A percentile compares a stretch with the other conserved stretches of the same genome.
Conservation (phyloP, 768 basidiomycete genomes). For the Kwoniella shandongensis region DNA sequence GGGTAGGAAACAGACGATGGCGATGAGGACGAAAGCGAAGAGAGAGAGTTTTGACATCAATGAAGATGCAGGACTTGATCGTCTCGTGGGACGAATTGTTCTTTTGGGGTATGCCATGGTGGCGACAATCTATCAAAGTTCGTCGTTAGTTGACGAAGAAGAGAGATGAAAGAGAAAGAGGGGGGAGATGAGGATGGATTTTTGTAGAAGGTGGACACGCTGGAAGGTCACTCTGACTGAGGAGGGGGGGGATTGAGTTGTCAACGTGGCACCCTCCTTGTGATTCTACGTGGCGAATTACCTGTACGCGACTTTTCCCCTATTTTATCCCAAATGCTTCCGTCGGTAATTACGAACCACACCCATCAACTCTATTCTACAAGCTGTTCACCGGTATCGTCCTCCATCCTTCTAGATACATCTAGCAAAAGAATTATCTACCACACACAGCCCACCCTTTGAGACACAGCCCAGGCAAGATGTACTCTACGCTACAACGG, state of each 20-base stretch:
- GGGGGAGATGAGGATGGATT: conserved; percentile 4
- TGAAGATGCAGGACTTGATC: conserved; percentile 23
- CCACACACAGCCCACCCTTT: background rate
- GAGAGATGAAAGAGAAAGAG: conserved; percentile 3
- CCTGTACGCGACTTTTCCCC: conserved; percentile 17
- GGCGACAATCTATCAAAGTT: background rate
- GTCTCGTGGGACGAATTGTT: conserved; percentile 26
- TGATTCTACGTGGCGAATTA: conserved; percentile 21
- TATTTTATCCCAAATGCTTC: conserved; percentile 8
- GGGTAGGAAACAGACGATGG: conserved; percentile 71
- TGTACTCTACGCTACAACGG: conserved; percentile 44
- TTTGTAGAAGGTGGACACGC: conserved; percentile 8
- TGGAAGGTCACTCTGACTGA: conserved; percentile 3
- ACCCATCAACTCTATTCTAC: too few relatives aligned
- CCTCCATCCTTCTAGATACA: too few relatives aligned
- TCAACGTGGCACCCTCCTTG: conserved; percentile 19
- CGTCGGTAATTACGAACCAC: conserved; percentile 1
- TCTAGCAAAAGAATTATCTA: too few relatives aligned
- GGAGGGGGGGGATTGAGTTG: conserved; percentile 15
- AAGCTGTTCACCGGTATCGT: background rate
- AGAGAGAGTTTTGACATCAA: conserved; percentile 50
- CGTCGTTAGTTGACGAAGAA: conserved; percentile 14
- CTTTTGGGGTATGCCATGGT: conserved; percentile 36
- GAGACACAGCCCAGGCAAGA: conserved; percentile 18
- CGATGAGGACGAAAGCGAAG: conserved; percentile 62